Evolutionary conservation across 106 monocot genomes (phyloP).

Genomic region (Platanthera guangdongensis): DNA sequence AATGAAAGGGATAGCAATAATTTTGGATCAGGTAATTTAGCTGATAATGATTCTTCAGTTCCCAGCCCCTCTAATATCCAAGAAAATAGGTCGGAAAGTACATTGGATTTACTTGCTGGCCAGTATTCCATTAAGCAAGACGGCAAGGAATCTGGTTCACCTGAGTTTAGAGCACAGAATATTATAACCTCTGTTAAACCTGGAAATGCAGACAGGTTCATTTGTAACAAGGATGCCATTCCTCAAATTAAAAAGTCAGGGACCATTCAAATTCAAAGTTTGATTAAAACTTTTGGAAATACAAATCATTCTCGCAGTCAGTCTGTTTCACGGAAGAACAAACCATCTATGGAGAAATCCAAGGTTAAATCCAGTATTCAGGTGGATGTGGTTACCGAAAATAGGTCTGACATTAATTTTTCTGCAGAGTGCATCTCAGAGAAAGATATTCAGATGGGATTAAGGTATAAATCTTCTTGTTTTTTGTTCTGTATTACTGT

Average conservation of each 20-base stretch:
- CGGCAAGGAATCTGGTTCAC: constrained; percentile 14
- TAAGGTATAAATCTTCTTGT: constrained; percentile 24
- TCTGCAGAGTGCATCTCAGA: constrained; percentile 39
- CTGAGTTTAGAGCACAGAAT: constrained; percentile 17
- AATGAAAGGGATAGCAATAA: constrained; percentile 19
- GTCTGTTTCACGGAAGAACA: constrained; percentile 22
- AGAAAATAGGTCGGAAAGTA: constrained; percentile 20
- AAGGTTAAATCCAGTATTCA: constrained; percentile 28
- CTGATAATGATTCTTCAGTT: constrained; percentile 9
- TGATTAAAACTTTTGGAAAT: not conserved
- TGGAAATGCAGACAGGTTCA: constrained; percentile 14
- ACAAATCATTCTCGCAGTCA: not conserved
- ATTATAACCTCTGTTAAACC: constrained; percentile 11
- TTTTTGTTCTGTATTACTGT: constrained; percentile 3
- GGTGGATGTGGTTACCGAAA: constrained; percentile 21
- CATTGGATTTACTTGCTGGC: constrained; percentile 4
- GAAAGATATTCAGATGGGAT: constrained; percentile 24
- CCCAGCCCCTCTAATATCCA: constrained; percentile 12
- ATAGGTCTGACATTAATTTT: constrained; percentile 49
- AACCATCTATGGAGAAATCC: constrained; percentile 26
- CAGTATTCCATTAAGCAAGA: constrained; percentile 23
- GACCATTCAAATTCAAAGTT: not conserved
- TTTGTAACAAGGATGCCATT: constrained; percentile 27
- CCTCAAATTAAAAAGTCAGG: constrained; percentile 1
- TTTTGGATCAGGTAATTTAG: not conserved